Percentiles rank a stretch among this genome's conserved stretches.
These are phyloP conservation scores for Skeletonema costatum DNA, from an alignment of 108 stramenopile species.

Conservation along the genomic window DNA sequence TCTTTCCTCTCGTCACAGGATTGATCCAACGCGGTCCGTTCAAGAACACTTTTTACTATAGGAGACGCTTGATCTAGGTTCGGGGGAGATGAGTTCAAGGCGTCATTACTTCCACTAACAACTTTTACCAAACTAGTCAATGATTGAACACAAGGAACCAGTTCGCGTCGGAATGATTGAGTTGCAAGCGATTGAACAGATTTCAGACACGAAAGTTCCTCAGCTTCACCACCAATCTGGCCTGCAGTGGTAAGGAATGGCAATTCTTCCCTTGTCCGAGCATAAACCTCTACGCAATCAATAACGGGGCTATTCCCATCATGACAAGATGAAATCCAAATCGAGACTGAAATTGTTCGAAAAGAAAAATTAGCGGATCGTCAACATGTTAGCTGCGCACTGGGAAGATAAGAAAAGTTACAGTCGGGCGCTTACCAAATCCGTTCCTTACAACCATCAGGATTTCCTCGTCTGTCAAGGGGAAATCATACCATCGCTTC, in stretches of 20 bases:
- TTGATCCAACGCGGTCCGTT: slow-evolving; percentile 50
- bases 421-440: slow-evolving; percentile 27
- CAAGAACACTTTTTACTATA: slow-evolving; percentile 43
- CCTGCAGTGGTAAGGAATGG: slow-evolving; percentile 14
- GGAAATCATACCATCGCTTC: slow-evolving; percentile 84
- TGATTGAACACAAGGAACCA: slow-evolving; percentile 40
- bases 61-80: slow-evolving; percentile 14
- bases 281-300: slow-evolving; percentile 82
- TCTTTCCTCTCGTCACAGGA: slow-evolving; percentile 32
- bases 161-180: background rate
- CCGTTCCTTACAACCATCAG: slow-evolving; percentile 67
- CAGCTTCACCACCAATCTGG: slow-evolving; percentile 10
- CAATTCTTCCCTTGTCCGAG: slow-evolving; percentile 25
- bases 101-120: slow-evolving; percentile 8
- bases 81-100: background rate
- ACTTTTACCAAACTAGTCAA: slow-evolving; percentile 40
- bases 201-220: background rate
- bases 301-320: slow-evolving; percentile 56
- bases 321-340: slow-evolving; percentile 58
- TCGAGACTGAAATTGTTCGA: slow-evolving; percentile 14
- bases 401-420: background rate
- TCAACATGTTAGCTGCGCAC: background rate
- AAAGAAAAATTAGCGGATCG: background rate
- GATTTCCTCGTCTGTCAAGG: slow-evolving; percentile 80
- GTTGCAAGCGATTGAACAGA: slow-evolving; percentile 1